Evolutionary conservation across 345 rosid species (phyloP), one percentile per base, ranked within the genome.

Genomic region (Citropsis articulata): DNA sequence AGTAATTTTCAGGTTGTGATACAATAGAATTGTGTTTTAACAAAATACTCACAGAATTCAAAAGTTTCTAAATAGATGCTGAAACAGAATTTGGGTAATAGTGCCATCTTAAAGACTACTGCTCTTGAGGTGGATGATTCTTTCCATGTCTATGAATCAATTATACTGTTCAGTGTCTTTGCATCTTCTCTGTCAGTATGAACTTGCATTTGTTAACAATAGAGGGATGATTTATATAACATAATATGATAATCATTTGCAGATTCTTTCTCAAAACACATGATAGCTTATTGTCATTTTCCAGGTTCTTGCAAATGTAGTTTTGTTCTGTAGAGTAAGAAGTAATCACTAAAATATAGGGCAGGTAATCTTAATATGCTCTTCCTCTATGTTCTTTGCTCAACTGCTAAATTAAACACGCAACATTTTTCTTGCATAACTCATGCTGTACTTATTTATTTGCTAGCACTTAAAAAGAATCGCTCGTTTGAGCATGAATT

Each of bases 401-500:
- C 16, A 45, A 45, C 14, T 45, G 50, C 76, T 36, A 38, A 61
- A 27, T 25, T 7, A 3, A 16, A 10, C 31, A 22, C 2, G 7
- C 64, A 66, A 18, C 65, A 53, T 76, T 53, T 76, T 25, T 18
- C 5, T 53, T n/a, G 71, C 71, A 53, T 66, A 22, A 50, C 10
- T 25, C 63, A 65, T 48, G 24, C 63, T 18, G 24, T 35, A 66
- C 65, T 50, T 9, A 33, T 66, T 33, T 33, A 35, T 53, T 67
- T 60, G 55, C 57, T 79, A 40, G 65, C 22, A 59, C 61, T 76
- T 80, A 80, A 82, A 80, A 82, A 81, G 83, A 88, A 79, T 85
- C 75, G 85, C 87, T 83, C 85, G 28, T 71, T 83, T 69, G 87
- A 87, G 89, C 89, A 87, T 83, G 87, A 84, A 84, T 75, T 75